Evolutionary conservation across 2,329 filamentous ascomycete species (phyloP).

Genomic region (Beauveria rudraprayagi): DNA sequence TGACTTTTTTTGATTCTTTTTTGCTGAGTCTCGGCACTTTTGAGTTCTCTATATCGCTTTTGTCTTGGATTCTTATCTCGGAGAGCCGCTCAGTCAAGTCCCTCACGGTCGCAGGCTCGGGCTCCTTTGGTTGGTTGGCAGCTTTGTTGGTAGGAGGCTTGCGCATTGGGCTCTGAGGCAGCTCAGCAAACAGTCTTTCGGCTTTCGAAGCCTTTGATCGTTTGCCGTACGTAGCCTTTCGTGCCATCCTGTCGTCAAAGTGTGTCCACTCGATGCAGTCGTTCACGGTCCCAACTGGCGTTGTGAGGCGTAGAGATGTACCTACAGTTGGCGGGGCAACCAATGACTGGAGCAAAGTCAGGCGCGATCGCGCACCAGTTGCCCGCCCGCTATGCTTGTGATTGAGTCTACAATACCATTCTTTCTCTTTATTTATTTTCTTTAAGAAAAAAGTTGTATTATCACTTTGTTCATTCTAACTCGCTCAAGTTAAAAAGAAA

Average conservation of each 20-base stretch:
- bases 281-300: neutral
- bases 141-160: slow-evolving; percentile 16
- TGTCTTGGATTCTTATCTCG: slow-evolving; percentile 16
- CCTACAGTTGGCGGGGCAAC: slow-evolving; percentile 19
- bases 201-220: slow-evolving; percentile 37
- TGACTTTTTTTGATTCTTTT: neutral
- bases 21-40: neutral
- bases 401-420: too few species aligned
- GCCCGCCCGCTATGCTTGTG: too few species aligned
- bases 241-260: slow-evolving; percentile 32
- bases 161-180: slow-evolving; percentile 42
- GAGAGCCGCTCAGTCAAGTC: slow-evolving; percentile 29
- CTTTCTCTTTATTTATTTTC: too few species aligned
- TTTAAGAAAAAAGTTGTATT: too few species aligned
- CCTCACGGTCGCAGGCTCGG: slow-evolving; percentile 19
- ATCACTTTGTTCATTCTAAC: too few species aligned
- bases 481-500: too few species aligned
- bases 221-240: slow-evolving; percentile 43
- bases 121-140: neutral
- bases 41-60: neutral
- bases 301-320: neutral
- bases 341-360: neutral
- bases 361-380: neutral
- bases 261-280: neutral
- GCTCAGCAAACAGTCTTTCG: slow-evolving; percentile 42